Evolutionary conservation across 495 filamentous ascomycete species (phyloP), one percentile per base, ranked within the genome.

Genomic region (Aspergillus bridgeri): DNA sequence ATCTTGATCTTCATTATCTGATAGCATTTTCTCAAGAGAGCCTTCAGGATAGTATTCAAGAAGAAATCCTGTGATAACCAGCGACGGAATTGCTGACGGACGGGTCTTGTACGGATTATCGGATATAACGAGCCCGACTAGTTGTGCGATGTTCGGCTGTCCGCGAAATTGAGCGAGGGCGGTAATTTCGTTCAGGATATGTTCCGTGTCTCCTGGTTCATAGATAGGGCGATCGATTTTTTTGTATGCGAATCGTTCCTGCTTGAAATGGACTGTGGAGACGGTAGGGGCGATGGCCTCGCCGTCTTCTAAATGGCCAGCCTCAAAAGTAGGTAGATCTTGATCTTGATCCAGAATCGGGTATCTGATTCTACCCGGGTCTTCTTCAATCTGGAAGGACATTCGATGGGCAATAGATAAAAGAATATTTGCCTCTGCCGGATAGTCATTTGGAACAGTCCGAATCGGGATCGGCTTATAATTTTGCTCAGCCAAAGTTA

Each of bases 21-120:
- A 3, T 9, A 56, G 2, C 21, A 59, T 47, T 50, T 60, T 27
- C 47, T 65, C 44, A 22, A 65, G 62, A 15, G 52, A 65, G 9
- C 62, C 56, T 54, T 51, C 56, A 4, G 59, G 22, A 54, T 62
- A 60, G 53, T 62, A 65, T 51, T 65, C 56, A 54, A 61, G 59
- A 42, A 65, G 59, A 44, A 61, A 59, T 20, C 62, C 62, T 47
- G 9, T 65, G 29, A 59, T 59, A 19, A 65, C 55, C 27, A 7
- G 7, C 38, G 51, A 29, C 27, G 51, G 48, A 17, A 48, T 20
- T 44, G 23, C 48, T 19, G 24, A 43, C 25, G 42, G 59, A 24
- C 42, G 22, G 38, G 59, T 61, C 22, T 58, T 55, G 27, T 65
- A 65, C 15, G 51, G 62, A 55, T 65, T 51, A 25, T 50, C 49